Evolutionary conservation across 2,329 filamentous ascomycete species (phyloP).

Genomic region (Paraconiothyrium brasiliense): DNA sequence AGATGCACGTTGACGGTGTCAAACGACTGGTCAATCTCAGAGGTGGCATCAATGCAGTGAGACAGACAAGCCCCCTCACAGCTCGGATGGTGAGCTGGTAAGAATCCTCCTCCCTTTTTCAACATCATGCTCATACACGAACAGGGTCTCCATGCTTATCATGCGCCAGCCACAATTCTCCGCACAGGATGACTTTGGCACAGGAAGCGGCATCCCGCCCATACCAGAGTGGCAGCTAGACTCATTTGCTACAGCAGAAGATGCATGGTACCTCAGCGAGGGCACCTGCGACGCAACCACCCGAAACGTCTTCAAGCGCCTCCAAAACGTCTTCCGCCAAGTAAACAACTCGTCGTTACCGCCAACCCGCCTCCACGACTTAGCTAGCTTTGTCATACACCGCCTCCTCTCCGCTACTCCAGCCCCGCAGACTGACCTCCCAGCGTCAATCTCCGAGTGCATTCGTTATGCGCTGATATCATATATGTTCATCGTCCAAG

Average conservation of each 20-base stretch:
- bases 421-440: slow-evolving; percentile 24
- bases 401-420: slow-evolving; percentile 52
- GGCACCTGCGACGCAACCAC: slow-evolving; percentile 49
- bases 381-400: slow-evolving; percentile 65
- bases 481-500: slow-evolving; percentile 65
- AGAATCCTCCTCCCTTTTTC: slow-evolving; percentile 24
- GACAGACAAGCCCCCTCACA: slow-evolving; percentile 61
- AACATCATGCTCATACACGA: not conserved
- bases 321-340: slow-evolving; percentile 56
- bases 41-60: slow-evolving; percentile 61
- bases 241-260: slow-evolving; percentile 7
- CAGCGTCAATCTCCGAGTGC: slow-evolving; percentile 24
- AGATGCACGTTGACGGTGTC: slow-evolving; percentile 62
- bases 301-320: slow-evolving; percentile 53
- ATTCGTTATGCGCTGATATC: slow-evolving; percentile 60
- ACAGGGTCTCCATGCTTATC: slow-evolving; percentile 67
- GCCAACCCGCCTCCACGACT: slow-evolving; percentile 61
- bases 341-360: slow-evolving; percentile 41
- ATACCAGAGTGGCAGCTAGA: slow-evolving; percentile 60
- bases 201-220: slow-evolving; percentile 60
- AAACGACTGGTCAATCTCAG: slow-evolving; percentile 60
- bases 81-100: slow-evolving; percentile 66
- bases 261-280: slow-evolving; percentile 23
- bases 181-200: slow-evolving; percentile 60
- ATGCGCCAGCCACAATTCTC: slow-evolving; percentile 63